A percentile compares a stretch with the other conserved stretches of the same genome.
Conservation (phyloP, 768 basidiomycete genomes). For the Mycena vulgaris region DNA sequence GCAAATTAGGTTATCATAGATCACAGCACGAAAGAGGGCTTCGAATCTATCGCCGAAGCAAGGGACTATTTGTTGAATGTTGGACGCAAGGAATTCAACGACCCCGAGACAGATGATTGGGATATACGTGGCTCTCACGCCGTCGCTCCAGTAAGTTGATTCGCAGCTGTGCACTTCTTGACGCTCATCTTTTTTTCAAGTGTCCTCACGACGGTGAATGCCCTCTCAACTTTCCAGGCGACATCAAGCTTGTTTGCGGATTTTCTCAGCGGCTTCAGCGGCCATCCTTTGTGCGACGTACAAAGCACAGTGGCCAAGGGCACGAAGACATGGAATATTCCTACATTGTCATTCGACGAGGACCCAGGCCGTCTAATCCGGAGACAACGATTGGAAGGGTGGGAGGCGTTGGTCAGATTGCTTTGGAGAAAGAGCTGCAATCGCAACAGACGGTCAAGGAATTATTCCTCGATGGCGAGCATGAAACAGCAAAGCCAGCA, state of each 20-base stretch:
- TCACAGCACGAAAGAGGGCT: conserved; percentile 82
- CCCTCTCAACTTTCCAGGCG: conserved; percentile 77
- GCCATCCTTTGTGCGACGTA: conserved; percentile 87
- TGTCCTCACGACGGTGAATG: conserved; percentile 94
- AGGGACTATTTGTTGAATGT: conserved; percentile 78
- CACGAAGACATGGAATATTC: conserved; percentile 93
- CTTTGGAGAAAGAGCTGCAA: conserved; percentile 52
- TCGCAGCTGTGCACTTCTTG: conserved; percentile 20
- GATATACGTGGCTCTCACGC: conserved; percentile 78
- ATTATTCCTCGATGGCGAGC: conserved; percentile 57
- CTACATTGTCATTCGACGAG: conserved; percentile 91
- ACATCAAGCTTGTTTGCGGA: conserved; percentile 74
- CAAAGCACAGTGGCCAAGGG: conserved; percentile 88
- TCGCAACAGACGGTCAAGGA: conserved; percentile 54
- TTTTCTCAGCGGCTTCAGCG: conserved; percentile 92
- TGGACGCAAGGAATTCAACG: conserved; percentile 72
- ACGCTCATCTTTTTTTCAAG: conserved; percentile 53
- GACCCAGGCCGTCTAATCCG: conserved; percentile 69
- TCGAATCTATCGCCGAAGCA: conserved; percentile 84
- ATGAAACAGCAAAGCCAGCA: conserved; percentile 33
- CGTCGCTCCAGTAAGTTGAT: conserved; percentile 83
- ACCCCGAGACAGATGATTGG: conserved; percentile 54
- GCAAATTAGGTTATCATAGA: conserved; percentile 86
- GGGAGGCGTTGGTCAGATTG: conserved; percentile 67
- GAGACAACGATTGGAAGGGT: conserved; percentile 63